phyloP scores from a whole-genome alignment of 1,284 basidiomycete species.

The Marasmius fiardii region DNA sequence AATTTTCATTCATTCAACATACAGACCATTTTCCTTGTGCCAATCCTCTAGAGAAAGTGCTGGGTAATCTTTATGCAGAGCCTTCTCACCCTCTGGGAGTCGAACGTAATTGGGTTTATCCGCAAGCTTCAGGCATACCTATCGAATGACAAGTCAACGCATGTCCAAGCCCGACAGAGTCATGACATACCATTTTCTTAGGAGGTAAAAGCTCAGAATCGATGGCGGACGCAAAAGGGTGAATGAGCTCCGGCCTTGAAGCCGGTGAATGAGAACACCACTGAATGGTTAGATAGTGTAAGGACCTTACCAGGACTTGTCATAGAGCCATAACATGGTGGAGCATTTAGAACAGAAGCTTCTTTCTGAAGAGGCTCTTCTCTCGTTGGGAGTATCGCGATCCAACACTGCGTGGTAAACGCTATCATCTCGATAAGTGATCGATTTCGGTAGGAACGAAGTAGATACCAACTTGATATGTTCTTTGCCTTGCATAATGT shows the following conservation, averaged over 20 bases:
- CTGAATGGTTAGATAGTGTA: neutral
- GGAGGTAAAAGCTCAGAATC: conserved; percentile 47
- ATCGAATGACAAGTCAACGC: neutral
- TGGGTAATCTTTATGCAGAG: conserved; percentile 39
- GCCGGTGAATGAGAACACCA: too few relatives aligned
- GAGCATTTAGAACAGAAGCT: conserved; percentile 59
- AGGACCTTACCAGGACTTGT: conserved; percentile 40
- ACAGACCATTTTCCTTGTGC: conserved; percentile 50
- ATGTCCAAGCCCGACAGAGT: neutral
- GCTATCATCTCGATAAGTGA: conserved; percentile 24
- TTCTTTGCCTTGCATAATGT: conserved; percentile 46
- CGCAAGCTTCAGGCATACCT: conserved; percentile 43
- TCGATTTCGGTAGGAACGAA: neutral
- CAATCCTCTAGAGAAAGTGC: conserved; percentile 46
- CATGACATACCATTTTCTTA: conserved; percentile 40
- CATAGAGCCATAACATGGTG: conserved; percentile 60
- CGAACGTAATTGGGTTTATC: conserved; percentile 58
- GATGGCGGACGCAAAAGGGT: conserved; percentile 61
- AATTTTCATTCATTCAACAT: conserved; percentile 25
- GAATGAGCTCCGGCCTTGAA: conserved; percentile 53
- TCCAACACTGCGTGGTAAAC: conserved; percentile 54
- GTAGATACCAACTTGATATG: conserved; percentile 37
- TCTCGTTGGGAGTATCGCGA: conserved; percentile 44
- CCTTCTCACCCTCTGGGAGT: conserved; percentile 53
- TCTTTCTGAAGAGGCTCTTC: conserved; percentile 47